phyloP scores from a whole-genome alignment of 257 asterid genomes.

The Linaria vulgaris region DNA sequence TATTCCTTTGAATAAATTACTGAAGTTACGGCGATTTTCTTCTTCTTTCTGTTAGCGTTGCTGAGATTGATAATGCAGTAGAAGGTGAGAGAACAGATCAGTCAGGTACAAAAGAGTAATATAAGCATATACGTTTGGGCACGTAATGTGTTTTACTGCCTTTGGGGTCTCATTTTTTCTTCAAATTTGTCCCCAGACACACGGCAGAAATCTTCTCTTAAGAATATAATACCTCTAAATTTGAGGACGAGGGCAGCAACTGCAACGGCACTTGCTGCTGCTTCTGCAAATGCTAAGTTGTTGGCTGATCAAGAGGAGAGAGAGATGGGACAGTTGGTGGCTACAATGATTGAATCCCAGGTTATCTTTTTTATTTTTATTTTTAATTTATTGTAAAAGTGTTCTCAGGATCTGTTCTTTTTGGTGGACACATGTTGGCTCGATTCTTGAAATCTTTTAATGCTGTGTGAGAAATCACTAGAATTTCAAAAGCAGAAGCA shows the following conservation, averaged over 20 bases:
- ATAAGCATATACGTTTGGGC: slow-evolving; percentile 7
- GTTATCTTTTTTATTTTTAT: slow-evolving; percentile 35
- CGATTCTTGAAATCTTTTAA: too few relatives aligned
- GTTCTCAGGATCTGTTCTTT: neutral
- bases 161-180: slow-evolving; percentile 19
- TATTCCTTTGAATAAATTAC: slow-evolving; percentile 19
- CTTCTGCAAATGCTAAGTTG: slow-evolving; percentile 86
- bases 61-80: slow-evolving; percentile 39
- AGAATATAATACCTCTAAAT: slow-evolving; percentile 57
- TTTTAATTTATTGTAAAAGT: neutral
- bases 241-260: slow-evolving; percentile 83
- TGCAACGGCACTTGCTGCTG: slow-evolving; percentile 86
- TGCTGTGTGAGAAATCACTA: too few relatives aligned
- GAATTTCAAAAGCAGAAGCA: too few relatives aligned
- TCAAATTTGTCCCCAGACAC: slow-evolving; percentile 35
- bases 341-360: slow-evolving; percentile 75
- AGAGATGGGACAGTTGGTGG: slow-evolving; percentile 64
- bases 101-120: too few relatives aligned
- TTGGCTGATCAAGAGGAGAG: slow-evolving; percentile 95
- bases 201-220: slow-evolving; percentile 35
- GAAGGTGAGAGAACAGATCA: slow-evolving; percentile 37
- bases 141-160: slow-evolving; percentile 9
- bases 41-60: slow-evolving; percentile 35
- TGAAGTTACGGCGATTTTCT: slow-evolving; percentile 14
- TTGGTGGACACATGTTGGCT: neutral